These are phyloP conservation scores for Paraurostyla sp. DNA, from an alignment of 73 alveolate species.

Conservation along the genomic window DNA sequence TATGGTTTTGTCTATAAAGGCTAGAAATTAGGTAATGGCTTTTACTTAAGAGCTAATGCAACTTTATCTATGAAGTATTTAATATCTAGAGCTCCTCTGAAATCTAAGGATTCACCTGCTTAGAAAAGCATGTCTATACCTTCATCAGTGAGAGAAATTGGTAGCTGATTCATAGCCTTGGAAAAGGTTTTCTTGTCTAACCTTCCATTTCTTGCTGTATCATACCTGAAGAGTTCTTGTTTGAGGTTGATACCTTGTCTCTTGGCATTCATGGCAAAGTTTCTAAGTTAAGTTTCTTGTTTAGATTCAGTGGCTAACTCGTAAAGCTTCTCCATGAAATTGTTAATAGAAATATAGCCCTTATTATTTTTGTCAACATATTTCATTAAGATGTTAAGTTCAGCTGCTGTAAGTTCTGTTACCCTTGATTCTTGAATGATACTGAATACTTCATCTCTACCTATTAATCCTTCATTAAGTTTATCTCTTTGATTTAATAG, in stretches of 20 bases:
- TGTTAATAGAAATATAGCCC: slow-evolving; percentile 69
- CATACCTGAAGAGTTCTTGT: slow-evolving; percentile 46
- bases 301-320: slow-evolving; percentile 66
- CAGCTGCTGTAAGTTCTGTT: neutral
- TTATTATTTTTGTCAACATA: slow-evolving; percentile 28
- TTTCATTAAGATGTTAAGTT: slow-evolving; percentile 2
- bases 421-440: neutral
- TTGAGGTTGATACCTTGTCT: slow-evolving; percentile 35
- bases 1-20: neutral
- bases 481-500: neutral
- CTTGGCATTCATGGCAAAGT: slow-evolving; percentile 27
- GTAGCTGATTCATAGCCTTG: slow-evolving; percentile 38
- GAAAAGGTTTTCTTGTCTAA: slow-evolving; percentile 37
- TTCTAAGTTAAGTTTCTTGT: slow-evolving; percentile 46
- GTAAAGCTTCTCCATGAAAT: slow-evolving; percentile 60
- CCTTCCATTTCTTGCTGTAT: slow-evolving; percentile 30
- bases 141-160: slow-evolving; percentile 32
- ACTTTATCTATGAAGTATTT: slow-evolving; percentile 34
- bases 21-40: slow-evolving; percentile 41
- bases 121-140: slow-evolving; percentile 15
- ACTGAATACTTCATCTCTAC: slow-evolving; percentile 13
- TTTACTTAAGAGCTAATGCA: neutral
- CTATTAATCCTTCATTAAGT: slow-evolving; percentile 37
- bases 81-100: slow-evolving; percentile 35
- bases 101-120: slow-evolving; percentile 32